Base-by-base conservation (phyloP, 2,329 filamentous ascomycete species). In the Microdochium trichocladiopsis region DNA sequence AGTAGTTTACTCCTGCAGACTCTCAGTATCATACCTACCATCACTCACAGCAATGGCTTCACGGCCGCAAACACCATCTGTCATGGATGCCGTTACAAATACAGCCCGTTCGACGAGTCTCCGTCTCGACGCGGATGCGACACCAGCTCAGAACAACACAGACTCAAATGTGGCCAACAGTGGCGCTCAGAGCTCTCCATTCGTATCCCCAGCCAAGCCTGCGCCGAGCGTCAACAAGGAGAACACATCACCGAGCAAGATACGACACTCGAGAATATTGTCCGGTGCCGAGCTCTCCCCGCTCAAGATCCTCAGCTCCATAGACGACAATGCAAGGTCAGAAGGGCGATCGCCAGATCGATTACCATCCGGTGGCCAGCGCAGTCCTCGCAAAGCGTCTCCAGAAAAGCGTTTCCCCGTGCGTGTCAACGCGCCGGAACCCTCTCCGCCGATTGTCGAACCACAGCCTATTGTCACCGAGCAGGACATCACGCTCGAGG, bases 371-470 rank as follows among this genome's bases (percentile, higher is more conserved):
- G 58, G 18, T 55, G 58, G 66, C 47, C 61, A 66, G 9, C 68
- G 70, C 45, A 79, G 73, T 58, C 74, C 78, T 25, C 68, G 75
- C 52, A 78, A 73, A 56, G 56, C 73, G 47, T 48, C 47, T 2
- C 78, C 79, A 16, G 78, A 79, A 56, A 82, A 78, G 64, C 73
- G 82, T 52, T 86, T 85, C 60, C 82, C 82, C 51, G 75, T 86
- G 59, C 82, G 78, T 64, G 70, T 83, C 61, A 77, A 61, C 54
- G 56, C 52, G 52, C 49, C 53, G 50, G 18, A 50, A 53, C 52
- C 51, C n/a, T 56, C 52, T 37, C 54, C 57, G 10, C 43, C 61
- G 28, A 55, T 54, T 1, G 58, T 60, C 23, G 53, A 52, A 48
- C 56, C 52, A 41, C 47, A 55, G 41, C 51, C 53, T 16, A 51